Percentiles rank a stretch among this genome's conserved stretches.
These are phyloP conservation scores for Rosa lucieae DNA, from an alignment of 306 rosid genomes.

Conservation along the genomic window DNA sequence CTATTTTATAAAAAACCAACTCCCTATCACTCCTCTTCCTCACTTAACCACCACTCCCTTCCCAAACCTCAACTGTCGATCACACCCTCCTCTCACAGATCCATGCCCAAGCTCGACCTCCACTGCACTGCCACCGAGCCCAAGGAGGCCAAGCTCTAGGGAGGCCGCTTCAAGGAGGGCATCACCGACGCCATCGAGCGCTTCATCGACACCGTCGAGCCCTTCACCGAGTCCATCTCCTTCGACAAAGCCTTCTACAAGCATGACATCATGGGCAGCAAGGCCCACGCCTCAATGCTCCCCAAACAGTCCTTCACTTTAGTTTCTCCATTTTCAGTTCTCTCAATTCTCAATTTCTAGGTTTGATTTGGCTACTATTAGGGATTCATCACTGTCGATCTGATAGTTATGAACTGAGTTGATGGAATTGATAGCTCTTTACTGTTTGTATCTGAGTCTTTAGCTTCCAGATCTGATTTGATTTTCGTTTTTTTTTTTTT, in stretches of 20 bases:
- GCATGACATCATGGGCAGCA: conserved; percentile 52
- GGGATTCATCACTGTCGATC: neutral
- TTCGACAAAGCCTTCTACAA: conserved; percentile 77
- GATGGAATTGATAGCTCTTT: neutral
- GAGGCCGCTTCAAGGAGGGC: conserved; percentile 75
- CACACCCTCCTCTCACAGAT: neutral
- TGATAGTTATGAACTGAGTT: neutral
- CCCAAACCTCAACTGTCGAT: neutral
- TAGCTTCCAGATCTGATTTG: conserved; percentile 4
- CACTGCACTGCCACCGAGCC: conserved; percentile 18
- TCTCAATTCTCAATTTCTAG: no score
- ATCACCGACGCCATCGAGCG: conserved; percentile 36
- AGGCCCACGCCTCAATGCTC: no score
- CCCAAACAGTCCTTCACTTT: no score
- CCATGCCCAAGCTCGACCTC: conserved; percentile 26
- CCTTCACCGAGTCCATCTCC: conserved; percentile 92
- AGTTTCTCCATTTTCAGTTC: no score
- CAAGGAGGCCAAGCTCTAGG: conserved; percentile 46
- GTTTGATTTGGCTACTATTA: neutral
- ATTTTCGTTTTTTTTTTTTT: no score
- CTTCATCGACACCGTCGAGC: conserved; percentile 58
- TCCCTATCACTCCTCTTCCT: no score
- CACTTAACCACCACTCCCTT: no score
- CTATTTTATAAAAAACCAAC: no score
- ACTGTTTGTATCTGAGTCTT: neutral